Evolutionary conservation across 441 rosid species (phyloP), one percentile per base, ranked within the genome.

Genomic region (Erysimum cheiri): DNA sequence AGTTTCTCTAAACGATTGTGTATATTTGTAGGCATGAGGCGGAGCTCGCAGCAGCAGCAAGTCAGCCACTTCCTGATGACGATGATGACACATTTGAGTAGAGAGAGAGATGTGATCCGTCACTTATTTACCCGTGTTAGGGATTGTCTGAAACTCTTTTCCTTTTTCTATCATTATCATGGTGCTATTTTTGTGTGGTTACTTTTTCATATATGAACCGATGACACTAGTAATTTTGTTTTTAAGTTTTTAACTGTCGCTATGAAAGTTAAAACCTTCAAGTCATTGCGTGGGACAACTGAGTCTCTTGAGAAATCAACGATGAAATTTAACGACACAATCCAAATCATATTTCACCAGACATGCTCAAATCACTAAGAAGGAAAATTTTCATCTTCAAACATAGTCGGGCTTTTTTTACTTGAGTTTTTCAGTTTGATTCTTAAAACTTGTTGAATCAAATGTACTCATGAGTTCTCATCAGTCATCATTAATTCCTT

Each of bases 1-100:
- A 28, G 46, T 10, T 13, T 46, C 10, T n/a, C 3, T 10, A 28
- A 31, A 15, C 15, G 49, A 56, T 6, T 47, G 7, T 37, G 0
- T 22, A n/a, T 57, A 8, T 56, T 53, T 65, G 22, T 19, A 91
- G 97, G 81, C 95, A 85, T 14, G 97, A 91, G 69, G 85, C 82
- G 1, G 97, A 91, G 70, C 93, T 91, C 22, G 73, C 73, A 64
- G 81, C 76, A 0, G 97, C 96, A 28, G 97, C 90, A 43, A 68
- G 50, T 76, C 96, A 89, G 67, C 79, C 79, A 69, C 79, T 75
- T 36, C 79, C 79, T 4, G 79, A 75, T 57, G 79, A 75, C 41
- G 97, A 91, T 48, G 97, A 91, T 19, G 97, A 91, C 4, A 43
- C 88, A 3, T 87, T 88, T 35, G 93, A 86, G 71, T 90, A n/a